phyloP scores from a whole-genome alignment of 73 alveolate species.

The Paramecium pentaurelia region DNA sequence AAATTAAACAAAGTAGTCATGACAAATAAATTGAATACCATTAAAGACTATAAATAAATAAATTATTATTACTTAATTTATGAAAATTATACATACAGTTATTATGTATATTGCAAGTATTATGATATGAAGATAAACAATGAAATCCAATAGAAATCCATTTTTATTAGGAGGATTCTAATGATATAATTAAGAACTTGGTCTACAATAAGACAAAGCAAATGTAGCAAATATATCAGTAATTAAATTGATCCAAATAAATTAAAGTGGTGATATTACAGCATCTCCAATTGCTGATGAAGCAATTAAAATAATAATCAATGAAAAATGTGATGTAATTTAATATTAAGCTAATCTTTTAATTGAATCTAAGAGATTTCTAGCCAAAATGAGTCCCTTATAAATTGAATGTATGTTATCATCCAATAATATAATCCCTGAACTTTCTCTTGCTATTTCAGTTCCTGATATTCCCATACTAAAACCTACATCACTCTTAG shows the following conservation, averaged over 20 bases:
- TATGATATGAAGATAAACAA: slow-evolving; percentile 82
- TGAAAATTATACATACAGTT: slow-evolving; percentile 56
- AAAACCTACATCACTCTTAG: slow-evolving; percentile 85
- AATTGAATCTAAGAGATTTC: slow-evolving; percentile 88
- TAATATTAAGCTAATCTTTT: slow-evolving; percentile 86
- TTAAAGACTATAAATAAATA: slow-evolving; percentile 76
- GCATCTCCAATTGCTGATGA: slow-evolving; percentile 81
- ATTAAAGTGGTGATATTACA: slow-evolving; percentile 81
- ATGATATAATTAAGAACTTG: slow-evolving; percentile 74
- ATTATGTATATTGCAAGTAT: slow-evolving; percentile 73
- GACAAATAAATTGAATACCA: slow-evolving; percentile 84
- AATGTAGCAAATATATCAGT: slow-evolving; percentile 86
- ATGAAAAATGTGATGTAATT: slow-evolving; percentile 81
- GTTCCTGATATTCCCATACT: slow-evolving; percentile 91
- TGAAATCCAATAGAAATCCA: slow-evolving; percentile 76
- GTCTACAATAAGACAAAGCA: slow-evolving; percentile 94
- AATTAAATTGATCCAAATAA: slow-evolving; percentile 89
- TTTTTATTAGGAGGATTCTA: slow-evolving; percentile 81
- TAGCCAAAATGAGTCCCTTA: slow-evolving; percentile 86
- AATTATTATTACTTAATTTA: slow-evolving; percentile 71
- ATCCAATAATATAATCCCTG: slow-evolving; percentile 84
- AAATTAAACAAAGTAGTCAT: slow-evolving; percentile 79
- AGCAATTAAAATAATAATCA: slow-evolving; percentile 73
- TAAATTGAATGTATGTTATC: slow-evolving; percentile 86
- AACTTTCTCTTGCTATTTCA: slow-evolving; percentile 93